Evolutionary conservation across 768 basidiomycete species (phyloP).

Genomic region (Termitomyces sp.): DNA sequence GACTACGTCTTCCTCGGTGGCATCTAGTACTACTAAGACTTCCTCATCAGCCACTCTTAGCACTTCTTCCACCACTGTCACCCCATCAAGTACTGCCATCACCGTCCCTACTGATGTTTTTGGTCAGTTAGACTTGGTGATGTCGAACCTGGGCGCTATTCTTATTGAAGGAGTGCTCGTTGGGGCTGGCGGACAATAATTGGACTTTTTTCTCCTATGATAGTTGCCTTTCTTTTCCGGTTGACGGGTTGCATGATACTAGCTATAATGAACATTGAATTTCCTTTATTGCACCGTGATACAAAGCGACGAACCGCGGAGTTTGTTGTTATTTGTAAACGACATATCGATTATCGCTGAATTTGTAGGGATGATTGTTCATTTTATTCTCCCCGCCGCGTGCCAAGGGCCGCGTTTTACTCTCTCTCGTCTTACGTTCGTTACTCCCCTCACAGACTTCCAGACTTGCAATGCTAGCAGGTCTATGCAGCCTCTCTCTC

Average conservation of each 20-base stretch:
- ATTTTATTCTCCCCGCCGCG: not conserved
- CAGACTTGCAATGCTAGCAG: slow-evolving; percentile 14
- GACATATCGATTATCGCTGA: not conserved
- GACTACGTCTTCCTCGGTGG: slow-evolving; percentile 4
- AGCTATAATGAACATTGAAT: not conserved
- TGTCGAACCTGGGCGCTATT: slow-evolving; percentile 12
- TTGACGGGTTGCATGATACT: not conserved
- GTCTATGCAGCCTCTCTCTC: slow-evolving; percentile 13
- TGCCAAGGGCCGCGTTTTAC: slow-evolving; percentile 4
- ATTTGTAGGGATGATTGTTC: not conserved
- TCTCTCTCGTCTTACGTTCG: slow-evolving; percentile 14
- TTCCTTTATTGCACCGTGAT: not conserved
- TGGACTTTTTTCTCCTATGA: not conserved
- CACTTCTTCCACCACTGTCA: not conserved
- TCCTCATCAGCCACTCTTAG: slow-evolving; percentile 1
- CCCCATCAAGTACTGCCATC: slow-evolving; percentile 6
- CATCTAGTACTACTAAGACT: not conserved
- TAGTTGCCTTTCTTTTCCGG: not conserved
- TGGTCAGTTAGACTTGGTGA: slow-evolving; percentile 8
- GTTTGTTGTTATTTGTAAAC: slow-evolving; percentile 12
- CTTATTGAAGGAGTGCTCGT: slow-evolving; percentile 10
- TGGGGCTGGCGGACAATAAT: slow-evolving; percentile 5
- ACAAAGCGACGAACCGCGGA: not conserved
- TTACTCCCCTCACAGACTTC: slow-evolving; percentile 4
- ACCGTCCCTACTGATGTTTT: slow-evolving; percentile 14